phyloP scores from a whole-genome alignment of 805 yeast species.

The Ogataea paraovalis region DNA sequence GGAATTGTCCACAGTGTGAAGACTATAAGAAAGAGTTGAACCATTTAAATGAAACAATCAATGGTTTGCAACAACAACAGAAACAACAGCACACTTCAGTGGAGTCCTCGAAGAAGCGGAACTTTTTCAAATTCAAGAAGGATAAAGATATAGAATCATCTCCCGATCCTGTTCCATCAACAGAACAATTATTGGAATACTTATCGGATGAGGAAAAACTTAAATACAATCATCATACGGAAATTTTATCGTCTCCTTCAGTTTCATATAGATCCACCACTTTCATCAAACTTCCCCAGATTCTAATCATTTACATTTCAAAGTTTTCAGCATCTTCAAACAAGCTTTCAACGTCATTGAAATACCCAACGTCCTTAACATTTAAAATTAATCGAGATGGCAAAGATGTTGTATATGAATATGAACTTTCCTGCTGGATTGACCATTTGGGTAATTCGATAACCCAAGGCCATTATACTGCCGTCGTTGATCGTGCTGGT shows the following conservation, averaged over 20 bases:
- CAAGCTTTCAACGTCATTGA: slow-evolving; percentile 23
- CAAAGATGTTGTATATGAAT: slow-evolving; percentile 31
- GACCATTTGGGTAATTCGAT: slow-evolving; percentile 64
- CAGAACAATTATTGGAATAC: slow-evolving; percentile 6
- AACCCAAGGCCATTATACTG: slow-evolving; percentile 74
- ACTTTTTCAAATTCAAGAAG: slow-evolving; percentile 24
- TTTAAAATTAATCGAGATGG: slow-evolving; percentile 40
- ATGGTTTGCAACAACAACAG: slow-evolving; percentile 1
- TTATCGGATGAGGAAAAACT: slow-evolving; percentile 18
- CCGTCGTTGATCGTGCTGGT: slow-evolving; percentile 46
- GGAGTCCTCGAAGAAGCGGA: slow-evolving; percentile 27
- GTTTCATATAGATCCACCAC: slow-evolving; percentile 26
- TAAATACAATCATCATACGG: slow-evolving; percentile 18
- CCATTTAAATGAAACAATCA: slow-evolving; percentile 9
- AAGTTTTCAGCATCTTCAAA: slow-evolving; percentile 29
- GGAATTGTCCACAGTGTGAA: slow-evolving; percentile 77
- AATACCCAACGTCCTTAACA: slow-evolving; percentile 20
- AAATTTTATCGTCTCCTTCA: slow-evolving; percentile 21
- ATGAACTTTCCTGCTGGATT: slow-evolving; percentile 58
- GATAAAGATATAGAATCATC: slow-evolving; percentile 11
- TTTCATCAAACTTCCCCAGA: slow-evolving; percentile 34
- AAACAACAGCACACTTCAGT: slow-evolving; percentile 1
- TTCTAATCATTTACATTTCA: slow-evolving; percentile 31
- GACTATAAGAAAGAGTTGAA: slow-evolving; percentile 24
- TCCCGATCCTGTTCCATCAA: background rate